phyloP scores from a whole-genome alignment of 495 filamentous ascomycete genomes.

The Achaetomiella virescens region DNA sequence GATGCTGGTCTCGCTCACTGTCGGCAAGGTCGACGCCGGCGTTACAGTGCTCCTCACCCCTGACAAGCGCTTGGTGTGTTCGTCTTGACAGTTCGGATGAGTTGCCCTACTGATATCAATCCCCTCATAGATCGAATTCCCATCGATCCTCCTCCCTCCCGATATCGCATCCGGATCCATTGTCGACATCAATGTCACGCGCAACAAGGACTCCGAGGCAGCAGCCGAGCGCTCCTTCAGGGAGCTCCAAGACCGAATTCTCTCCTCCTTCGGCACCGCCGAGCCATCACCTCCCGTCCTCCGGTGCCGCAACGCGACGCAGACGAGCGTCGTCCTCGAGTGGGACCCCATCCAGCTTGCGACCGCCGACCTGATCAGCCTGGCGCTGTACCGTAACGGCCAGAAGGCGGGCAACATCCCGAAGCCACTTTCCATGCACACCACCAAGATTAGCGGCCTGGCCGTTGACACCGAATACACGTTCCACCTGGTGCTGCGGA shows the following conservation, averaged over 20 bases:
- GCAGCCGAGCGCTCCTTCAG: constrained; percentile 67
- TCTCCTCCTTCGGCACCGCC: constrained; percentile 72
- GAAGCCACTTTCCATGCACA: constrained; percentile 71
- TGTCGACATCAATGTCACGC: constrained; percentile 93
- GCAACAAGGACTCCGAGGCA: constrained; percentile 73
- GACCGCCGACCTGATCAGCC: constrained; percentile 78
- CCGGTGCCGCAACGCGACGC: constrained; percentile 89
- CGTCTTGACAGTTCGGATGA: background rate
- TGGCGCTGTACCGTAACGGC: constrained; percentile 90
- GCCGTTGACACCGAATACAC: constrained; percentile 92
- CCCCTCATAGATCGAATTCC: constrained; percentile 81
- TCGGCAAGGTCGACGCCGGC: constrained; percentile 98
- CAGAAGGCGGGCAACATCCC: constrained; percentile 94
- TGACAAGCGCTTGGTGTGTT: constrained; percentile 87
- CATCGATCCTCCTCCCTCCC: constrained; percentile 90
- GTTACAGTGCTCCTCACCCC: constrained; percentile 94
- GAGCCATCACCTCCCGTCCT: constrained; percentile 75
- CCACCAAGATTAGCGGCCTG: constrained; percentile 95
- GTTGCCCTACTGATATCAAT: constrained; percentile 2
- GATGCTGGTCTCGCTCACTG: constrained; percentile 96
- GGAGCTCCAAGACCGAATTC: constrained; percentile 80
- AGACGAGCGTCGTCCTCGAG: constrained; percentile 94
- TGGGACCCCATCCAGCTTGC: constrained; percentile 95
- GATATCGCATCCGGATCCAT: constrained; percentile 93
- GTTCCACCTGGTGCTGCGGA: constrained; percentile 88